Evolutionary conservation across 1,284 basidiomycete genomes (phyloP).

Genomic region (Moesziomyces antarcticus): DNA sequence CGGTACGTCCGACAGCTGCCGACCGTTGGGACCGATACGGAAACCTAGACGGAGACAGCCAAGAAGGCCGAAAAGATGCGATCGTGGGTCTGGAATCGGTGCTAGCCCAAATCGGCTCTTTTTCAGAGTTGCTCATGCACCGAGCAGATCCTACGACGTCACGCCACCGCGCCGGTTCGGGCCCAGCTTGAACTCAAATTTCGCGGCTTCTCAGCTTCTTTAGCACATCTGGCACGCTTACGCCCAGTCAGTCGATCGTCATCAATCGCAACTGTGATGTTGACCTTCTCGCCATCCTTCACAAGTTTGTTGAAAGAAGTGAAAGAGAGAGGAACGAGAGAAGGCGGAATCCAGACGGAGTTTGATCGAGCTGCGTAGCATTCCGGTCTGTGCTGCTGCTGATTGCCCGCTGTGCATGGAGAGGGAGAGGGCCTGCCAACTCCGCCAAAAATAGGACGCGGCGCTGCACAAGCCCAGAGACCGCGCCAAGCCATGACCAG

Average conservation of each 20-base stretch:
- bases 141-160: slow-evolving; percentile 39
- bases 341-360: not conserved
- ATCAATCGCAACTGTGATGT: no score
- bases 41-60: no score
- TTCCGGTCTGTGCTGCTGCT: not conserved
- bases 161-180: slow-evolving; percentile 1
- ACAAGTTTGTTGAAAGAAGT: no score
- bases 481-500: not conserved
- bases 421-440: not conserved
- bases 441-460: not conserved
- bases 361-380: not conserved
- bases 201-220: not conserved
- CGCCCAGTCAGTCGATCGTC: no score
- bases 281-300: no score
- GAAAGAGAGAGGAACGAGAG: not conserved
- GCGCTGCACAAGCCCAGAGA: no score
- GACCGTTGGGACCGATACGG: no score
- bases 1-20: no score
- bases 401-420: not conserved
- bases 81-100: no score
- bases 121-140: slow-evolving; percentile 13
- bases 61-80: no score
- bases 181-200: not conserved
- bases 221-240: not conserved
- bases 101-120: no score